phyloP scores from a whole-genome alignment of 2,329 filamentous ascomycete species.

The Aspergillus pseudoglaucus region DNA sequence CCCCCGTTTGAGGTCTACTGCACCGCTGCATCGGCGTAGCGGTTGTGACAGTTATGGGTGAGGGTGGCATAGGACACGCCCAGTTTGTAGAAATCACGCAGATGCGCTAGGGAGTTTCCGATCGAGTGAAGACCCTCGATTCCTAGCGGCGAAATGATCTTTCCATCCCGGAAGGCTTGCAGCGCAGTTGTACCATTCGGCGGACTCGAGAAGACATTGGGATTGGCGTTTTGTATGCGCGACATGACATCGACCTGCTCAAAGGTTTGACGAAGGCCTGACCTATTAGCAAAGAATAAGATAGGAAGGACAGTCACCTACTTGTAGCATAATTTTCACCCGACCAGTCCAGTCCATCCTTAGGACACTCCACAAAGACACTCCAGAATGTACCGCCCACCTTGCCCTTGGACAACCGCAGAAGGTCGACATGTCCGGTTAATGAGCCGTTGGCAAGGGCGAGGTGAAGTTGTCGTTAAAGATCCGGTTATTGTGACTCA shows the following conservation, averaged over 20 bases:
- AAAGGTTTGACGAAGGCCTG: slow-evolving; percentile 27
- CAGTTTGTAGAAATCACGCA: slow-evolving; percentile 68
- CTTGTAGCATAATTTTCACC: slow-evolving; percentile 63
- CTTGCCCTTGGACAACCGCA: slow-evolving; percentile 60
- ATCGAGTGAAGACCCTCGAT: slow-evolving; percentile 92
- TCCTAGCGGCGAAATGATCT: slow-evolving; percentile 70
- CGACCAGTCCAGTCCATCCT: slow-evolving; percentile 65
- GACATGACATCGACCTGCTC: slow-evolving; percentile 33
- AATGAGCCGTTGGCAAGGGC: slow-evolving; percentile 67
- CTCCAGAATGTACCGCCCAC: slow-evolving; percentile 87
- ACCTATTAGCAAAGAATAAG: neutral
- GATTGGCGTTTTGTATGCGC: slow-evolving; percentile 28
- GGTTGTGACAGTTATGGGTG: slow-evolving; percentile 91
- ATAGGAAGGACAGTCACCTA: slow-evolving; percentile 33
- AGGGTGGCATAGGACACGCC: slow-evolving; percentile 84
- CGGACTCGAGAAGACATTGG: slow-evolving; percentile 48
- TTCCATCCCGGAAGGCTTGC: slow-evolving; percentile 52
- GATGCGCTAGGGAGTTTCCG: slow-evolving; percentile 62
- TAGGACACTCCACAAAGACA: slow-evolving; percentile 72
- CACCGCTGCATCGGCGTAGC: slow-evolving; percentile 77
- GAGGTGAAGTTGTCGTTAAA: slow-evolving; percentile 66
- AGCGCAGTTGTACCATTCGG: slow-evolving; percentile 57
- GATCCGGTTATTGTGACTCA: slow-evolving; percentile 67
- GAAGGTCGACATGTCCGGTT: slow-evolving; percentile 67
- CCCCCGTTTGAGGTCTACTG: slow-evolving; percentile 28